phyloP scores from a whole-genome alignment of 768 basidiomycete species.

The Ramaria sp. region DNA sequence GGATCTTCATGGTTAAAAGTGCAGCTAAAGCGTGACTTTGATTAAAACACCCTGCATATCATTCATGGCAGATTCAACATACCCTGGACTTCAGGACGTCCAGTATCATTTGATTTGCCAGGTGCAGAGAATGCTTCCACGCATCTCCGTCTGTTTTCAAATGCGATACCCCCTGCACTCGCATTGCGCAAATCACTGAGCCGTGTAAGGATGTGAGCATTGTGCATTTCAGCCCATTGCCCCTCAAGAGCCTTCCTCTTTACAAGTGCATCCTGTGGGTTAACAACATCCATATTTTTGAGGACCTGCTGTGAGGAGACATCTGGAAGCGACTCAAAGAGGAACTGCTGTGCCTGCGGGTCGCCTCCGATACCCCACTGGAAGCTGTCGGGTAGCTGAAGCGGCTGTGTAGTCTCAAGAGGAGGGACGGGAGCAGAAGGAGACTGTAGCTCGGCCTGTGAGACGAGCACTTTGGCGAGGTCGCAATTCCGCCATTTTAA shows the following conservation, averaged over 20 bases:
- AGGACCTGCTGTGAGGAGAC: constrained; percentile 29
- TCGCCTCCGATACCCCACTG: constrained; percentile 54
- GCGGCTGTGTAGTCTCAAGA: constrained; percentile 9
- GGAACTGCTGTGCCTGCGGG: constrained; percentile 37
- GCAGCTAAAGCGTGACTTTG: constrained; percentile 45
- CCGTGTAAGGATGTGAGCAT: constrained; percentile 48
- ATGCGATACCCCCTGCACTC: constrained; percentile 75
- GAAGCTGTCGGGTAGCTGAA: constrained; percentile 39
- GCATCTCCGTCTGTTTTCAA: constrained; percentile 75
- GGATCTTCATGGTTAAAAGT: constrained; percentile 75
- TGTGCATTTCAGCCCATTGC: constrained; percentile 28
- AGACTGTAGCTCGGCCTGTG: constrained; percentile 34
- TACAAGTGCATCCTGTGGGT: constrained; percentile 3
- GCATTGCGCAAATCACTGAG: constrained; percentile 82
- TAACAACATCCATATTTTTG: constrained; percentile 10
- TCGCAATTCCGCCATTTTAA: constrained; percentile 56
- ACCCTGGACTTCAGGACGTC: constrained; percentile 89
- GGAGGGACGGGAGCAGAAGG: constrained; percentile 12
- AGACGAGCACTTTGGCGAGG: constrained; percentile 53
- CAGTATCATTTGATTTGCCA: constrained; percentile 60
- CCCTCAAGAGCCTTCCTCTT: constrained; percentile 13
- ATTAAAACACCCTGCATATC: not conserved
- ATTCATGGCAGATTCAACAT: constrained; percentile 15
- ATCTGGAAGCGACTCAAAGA: constrained; percentile 59
- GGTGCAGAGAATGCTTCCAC: constrained; percentile 67